Percentiles rank a stretch among this genome's conserved stretches.
Evolutionary conservation across 805 yeast genomes (phyloP).

Genomic region (Starmera amethionina): DNA sequence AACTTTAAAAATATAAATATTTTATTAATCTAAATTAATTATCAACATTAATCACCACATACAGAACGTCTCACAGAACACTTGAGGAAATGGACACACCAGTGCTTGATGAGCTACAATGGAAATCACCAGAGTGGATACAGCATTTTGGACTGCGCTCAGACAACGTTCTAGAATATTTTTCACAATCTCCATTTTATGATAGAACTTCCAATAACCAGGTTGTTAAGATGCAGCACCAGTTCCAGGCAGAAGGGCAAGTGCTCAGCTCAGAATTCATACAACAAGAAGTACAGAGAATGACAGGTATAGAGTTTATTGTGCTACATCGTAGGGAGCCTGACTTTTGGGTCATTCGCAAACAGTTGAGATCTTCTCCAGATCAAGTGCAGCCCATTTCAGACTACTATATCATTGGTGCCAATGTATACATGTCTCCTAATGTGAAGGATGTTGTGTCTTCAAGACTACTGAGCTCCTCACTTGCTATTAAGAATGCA

Average conservation of each 20-base stretch:
- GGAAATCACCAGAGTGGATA: conserved; percentile 98
- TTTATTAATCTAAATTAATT: no score
- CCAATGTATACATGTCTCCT: conserved; percentile 89
- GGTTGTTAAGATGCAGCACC: conserved; percentile 90
- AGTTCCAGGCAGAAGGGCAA: conserved; percentile 49
- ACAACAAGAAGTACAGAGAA: conserved; percentile 54
- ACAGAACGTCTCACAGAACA: no score
- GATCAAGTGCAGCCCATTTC: conserved; percentile 44
- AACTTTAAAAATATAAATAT: no score
- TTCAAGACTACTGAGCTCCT: conserved; percentile 40
- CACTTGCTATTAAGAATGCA: conserved; percentile 32
- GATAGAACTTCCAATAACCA: conserved; percentile 93
- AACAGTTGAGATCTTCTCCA: conserved; percentile 57
- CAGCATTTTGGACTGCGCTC: conserved; percentile 80
- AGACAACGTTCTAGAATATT: conserved; percentile 87
- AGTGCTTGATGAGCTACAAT: conserved; percentile 79
- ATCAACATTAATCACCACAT: no score
- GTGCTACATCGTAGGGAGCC: conserved; percentile 74
- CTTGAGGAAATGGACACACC: conserved; percentile 12
- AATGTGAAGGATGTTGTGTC: conserved; percentile 60
- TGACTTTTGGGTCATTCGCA: conserved; percentile 84
- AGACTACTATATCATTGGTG: conserved; percentile 84
- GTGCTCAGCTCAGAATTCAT: conserved; percentile 22
- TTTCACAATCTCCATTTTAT: conserved; percentile 89
- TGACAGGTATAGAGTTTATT: conserved; percentile 82